Evolutionary conservation across 768 basidiomycete genomes (phyloP).

Genomic region (Lentinula sp.): DNA sequence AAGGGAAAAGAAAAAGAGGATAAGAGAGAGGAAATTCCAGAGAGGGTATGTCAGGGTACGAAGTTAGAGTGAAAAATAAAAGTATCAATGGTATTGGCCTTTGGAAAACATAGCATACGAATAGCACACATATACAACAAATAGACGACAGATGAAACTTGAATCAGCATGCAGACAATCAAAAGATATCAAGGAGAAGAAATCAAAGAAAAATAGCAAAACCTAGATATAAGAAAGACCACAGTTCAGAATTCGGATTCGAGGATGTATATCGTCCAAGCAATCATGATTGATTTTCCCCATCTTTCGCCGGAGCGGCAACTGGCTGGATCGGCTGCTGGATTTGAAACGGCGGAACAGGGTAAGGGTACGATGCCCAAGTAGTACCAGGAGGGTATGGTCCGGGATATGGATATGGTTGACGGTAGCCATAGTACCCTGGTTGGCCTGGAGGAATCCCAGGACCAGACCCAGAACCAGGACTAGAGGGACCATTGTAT

Average conservation of each 20-base stretch:
- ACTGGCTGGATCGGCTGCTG: background rate
- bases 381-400: background rate
- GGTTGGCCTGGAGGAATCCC: background rate
- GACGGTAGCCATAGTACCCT: background rate
- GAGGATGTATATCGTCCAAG: background rate
- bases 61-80: too few relatives aligned
- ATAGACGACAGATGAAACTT: too few relatives aligned
- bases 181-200: too few relatives aligned
- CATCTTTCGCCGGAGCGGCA: background rate
- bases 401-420: background rate
- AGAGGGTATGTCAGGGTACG: too few relatives aligned
- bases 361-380: background rate
- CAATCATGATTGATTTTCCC: background rate
- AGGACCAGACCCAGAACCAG: background rate
- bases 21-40: too few relatives aligned
- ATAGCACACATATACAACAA: too few relatives aligned
- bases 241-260: too few relatives aligned
- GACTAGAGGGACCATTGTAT: background rate
- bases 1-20: too few relatives aligned
- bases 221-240: background rate
- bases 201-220: background rate
- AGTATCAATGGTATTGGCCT: too few relatives aligned
- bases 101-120: too few relatives aligned
- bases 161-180: too few relatives aligned
- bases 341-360: too few relatives aligned